Percentiles rank a stretch among this genome's conserved stretches.
These are phyloP conservation scores for Dichotomocladium elegans DNA, from an alignment of 371 early-diverging fungal genomes.

Conservation along the genomic window DNA sequence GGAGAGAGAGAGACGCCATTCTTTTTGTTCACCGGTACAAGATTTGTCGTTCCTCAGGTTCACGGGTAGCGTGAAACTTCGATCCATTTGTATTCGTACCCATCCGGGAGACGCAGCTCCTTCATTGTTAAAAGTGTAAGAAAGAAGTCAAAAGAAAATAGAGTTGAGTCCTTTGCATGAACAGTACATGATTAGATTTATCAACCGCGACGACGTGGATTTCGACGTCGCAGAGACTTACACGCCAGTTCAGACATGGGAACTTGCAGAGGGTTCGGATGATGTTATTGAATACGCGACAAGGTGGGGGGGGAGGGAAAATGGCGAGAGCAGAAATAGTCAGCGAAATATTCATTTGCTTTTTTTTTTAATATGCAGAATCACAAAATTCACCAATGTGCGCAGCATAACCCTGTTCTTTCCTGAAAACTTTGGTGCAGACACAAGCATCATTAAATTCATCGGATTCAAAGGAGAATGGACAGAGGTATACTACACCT, in stretches of 20 bases:
- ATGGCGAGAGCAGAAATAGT: neutral
- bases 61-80: conserved; percentile 86
- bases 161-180: neutral
- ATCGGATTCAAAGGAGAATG: conserved; percentile 93
- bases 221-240: conserved; percentile 79
- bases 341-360: neutral
- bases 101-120: conserved; percentile 69
- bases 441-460: conserved; percentile 67
- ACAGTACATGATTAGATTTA: conserved; percentile 54
- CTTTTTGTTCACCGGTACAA: neutral
- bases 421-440: conserved; percentile 77
- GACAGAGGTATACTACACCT: conserved; percentile 74
- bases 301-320: conserved; percentile 23
- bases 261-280: conserved; percentile 56
- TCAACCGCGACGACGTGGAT: conserved; percentile 88
- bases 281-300: conserved; percentile 68
- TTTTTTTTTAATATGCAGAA: conserved; percentile 23
- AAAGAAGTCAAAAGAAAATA: neutral
- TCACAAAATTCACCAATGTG: conserved; percentile 83
- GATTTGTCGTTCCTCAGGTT: conserved; percentile 66
- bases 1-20: no score
- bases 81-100: conserved; percentile 78
- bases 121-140: conserved; percentile 72
- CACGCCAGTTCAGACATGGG: conserved; percentile 76
- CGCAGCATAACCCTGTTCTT: conserved; percentile 81